Conservation (phyloP, 2,329 filamentous ascomycete species). For the Fusarium verticillioides region DNA sequence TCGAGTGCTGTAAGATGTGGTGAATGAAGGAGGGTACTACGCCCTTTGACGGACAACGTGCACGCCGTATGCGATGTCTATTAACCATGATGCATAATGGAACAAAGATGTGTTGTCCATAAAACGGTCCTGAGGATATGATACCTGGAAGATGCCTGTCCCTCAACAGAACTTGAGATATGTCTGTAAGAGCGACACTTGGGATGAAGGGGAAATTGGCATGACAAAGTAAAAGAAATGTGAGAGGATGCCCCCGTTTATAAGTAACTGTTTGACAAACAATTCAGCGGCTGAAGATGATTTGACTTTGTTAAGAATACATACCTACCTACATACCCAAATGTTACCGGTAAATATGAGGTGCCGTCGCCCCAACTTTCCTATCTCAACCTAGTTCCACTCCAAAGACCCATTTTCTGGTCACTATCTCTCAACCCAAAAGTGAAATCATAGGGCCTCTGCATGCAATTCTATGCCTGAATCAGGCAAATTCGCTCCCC, state of each 20-base stretch:
- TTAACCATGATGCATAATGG: neutral
- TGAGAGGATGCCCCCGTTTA: neutral
- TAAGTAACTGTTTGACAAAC: neutral
- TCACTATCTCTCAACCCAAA: conserved; percentile 3
- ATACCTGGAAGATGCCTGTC: neutral
- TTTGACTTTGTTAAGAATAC: neutral
- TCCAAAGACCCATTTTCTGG: conserved; percentile 11
- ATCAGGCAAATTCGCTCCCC: conserved; percentile 24
- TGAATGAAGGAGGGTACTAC: neutral
- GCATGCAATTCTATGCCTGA: conserved; percentile 23
- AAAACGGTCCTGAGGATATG: neutral
- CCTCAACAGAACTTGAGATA: neutral
- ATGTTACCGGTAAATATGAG: neutral
- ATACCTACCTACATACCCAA: neutral
- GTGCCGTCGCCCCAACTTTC: conserved; percentile 35
- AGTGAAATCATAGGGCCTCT: neutral
- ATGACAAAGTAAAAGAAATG: neutral
- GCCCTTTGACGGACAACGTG: neutral
- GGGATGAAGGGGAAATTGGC: neutral
- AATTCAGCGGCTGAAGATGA: neutral
- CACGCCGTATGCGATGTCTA: neutral
- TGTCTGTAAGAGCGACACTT: neutral
- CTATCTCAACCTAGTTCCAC: conserved; percentile 35
- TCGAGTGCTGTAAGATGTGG: neutral
- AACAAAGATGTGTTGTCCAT: neutral